These are phyloP conservation scores for Vigna hirtella DNA, from an alignment of 306 rosid species.

Conservation along the genomic window DNA sequence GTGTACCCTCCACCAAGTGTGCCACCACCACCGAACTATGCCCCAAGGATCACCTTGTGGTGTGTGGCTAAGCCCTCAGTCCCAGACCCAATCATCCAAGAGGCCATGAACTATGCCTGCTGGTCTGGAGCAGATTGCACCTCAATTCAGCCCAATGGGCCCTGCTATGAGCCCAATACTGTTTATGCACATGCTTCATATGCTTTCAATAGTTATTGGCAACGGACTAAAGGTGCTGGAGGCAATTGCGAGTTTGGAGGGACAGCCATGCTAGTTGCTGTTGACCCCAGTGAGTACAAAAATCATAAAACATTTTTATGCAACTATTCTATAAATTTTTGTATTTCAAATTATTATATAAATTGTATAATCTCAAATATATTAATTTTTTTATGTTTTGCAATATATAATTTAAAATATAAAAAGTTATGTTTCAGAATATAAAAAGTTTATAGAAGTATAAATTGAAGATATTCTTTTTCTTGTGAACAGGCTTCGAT, in stretches of 20 bases:
- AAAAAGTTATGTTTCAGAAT: too few relatives aligned
- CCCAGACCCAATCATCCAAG: slow-evolving; percentile 91
- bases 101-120: slow-evolving; percentile 96
- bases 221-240: slow-evolving; percentile 72
- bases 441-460: too few relatives aligned
- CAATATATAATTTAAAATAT: too few relatives aligned
- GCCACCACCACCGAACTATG: slow-evolving; percentile 60
- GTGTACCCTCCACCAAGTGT: slow-evolving; percentile 85
- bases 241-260: slow-evolving; percentile 91
- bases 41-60: slow-evolving; percentile 65
- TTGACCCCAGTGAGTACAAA: slow-evolving; percentile 79
- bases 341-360: too few relatives aligned
- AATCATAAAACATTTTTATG: not conserved
- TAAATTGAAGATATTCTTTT: not conserved
- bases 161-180: slow-evolving; percentile 74
- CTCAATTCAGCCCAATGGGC: slow-evolving; percentile 70
- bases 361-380: too few relatives aligned
- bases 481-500: slow-evolving; percentile 56
- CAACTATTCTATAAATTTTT: too few relatives aligned
- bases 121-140: slow-evolving; percentile 85
- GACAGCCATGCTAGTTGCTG: slow-evolving; percentile 78
- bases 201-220: slow-evolving; percentile 95
- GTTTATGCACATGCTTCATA: slow-evolving; percentile 83
- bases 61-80: slow-evolving; percentile 97
- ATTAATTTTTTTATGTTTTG: too few relatives aligned